Percentiles rank a stretch among this genome's conserved stretches.
Evolutionary conservation across 2,329 filamentous ascomycete species (phyloP).

Genomic region (Scortechinia acanthostroma): DNA sequence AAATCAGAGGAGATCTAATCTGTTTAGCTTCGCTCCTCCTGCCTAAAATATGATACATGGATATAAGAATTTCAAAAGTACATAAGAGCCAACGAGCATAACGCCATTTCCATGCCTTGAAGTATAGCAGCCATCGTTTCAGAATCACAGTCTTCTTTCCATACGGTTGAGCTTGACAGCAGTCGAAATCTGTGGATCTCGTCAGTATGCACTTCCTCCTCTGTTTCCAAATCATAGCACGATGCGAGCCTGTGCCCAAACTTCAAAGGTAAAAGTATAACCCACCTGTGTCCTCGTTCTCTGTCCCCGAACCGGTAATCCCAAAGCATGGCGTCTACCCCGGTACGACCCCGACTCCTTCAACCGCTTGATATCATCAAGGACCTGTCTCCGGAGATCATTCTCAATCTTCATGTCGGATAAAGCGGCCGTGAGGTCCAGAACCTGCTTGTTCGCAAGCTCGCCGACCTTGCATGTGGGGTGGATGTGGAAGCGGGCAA

Average conservation of each 20-base stretch:
- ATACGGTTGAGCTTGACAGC: slow-evolving; percentile 50
- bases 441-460: slow-evolving; percentile 45
- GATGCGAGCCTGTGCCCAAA: slow-evolving; percentile 2
- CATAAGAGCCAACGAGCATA: no score
- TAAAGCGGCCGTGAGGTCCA: slow-evolving; percentile 49
- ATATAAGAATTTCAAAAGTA: no score
- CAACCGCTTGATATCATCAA: slow-evolving; percentile 52
- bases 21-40: no score
- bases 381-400: slow-evolving; percentile 46
- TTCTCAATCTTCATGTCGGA: slow-evolving; percentile 64
- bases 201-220: slow-evolving; percentile 1
- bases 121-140: no score
- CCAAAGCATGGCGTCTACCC: slow-evolving; percentile 55
- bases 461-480: slow-evolving; percentile 47
- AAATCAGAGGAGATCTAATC: no score
- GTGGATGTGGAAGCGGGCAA: slow-evolving; percentile 55
- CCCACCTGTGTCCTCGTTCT: slow-evolving; percentile 50
- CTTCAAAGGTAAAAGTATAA: slow-evolving; percentile 3
- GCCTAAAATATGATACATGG: no score
- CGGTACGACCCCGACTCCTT: slow-evolving; percentile 58
- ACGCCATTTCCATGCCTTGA: no score
- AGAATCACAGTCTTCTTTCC: slow-evolving; percentile 34
- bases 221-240: no score
- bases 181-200: slow-evolving; percentile 42
- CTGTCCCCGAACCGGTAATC: slow-evolving; percentile 56